A percentile compares a stretch with the other conserved stretches of the same genome.
These are phyloP conservation scores for Theileria annulata DNA, from an alignment of 169 alveolate species.

Conservation along the genomic window DNA sequence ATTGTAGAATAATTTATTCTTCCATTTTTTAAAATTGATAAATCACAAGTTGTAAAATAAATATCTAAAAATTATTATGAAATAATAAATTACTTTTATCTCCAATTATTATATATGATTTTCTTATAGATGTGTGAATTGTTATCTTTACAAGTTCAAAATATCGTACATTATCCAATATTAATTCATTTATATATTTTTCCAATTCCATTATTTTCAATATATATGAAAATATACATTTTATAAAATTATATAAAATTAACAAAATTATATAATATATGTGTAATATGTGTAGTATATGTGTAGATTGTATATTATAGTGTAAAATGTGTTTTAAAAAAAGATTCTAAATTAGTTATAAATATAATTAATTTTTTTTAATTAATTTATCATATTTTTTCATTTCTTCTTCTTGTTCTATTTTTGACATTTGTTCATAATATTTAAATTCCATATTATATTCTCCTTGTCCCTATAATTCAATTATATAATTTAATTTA, in stretches of 20 bases:
- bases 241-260: too few species aligned
- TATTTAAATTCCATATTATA: slow-evolving; percentile 89
- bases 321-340: neutral
- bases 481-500: neutral
- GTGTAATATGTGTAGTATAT: too few species aligned
- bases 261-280: too few species aligned
- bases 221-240: too few species aligned
- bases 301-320: neutral
- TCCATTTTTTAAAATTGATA: slow-evolving; percentile 47
- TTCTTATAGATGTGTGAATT: slow-evolving; percentile 29
- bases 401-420: slow-evolving; percentile 75
- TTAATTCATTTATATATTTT: neutral
- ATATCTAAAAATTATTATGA: slow-evolving; percentile 18
- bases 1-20: slow-evolving; percentile 31
- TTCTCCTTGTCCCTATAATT: slow-evolving; percentile 89
- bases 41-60: slow-evolving; percentile 52
- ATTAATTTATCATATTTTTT: slow-evolving; percentile 46
- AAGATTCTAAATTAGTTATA: neutral
- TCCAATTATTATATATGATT: slow-evolving; percentile 52
- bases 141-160: slow-evolving; percentile 65
- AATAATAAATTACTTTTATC: slow-evolving; percentile 37
- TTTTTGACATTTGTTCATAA: slow-evolving; percentile 76
- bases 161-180: slow-evolving; percentile 53
- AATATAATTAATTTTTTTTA: slow-evolving; percentile 13
- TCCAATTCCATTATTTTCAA: neutral